Base-by-base conservation (phyloP, 2,329 filamentous ascomycete species). In the Clarireedia hainanense region DNA sequence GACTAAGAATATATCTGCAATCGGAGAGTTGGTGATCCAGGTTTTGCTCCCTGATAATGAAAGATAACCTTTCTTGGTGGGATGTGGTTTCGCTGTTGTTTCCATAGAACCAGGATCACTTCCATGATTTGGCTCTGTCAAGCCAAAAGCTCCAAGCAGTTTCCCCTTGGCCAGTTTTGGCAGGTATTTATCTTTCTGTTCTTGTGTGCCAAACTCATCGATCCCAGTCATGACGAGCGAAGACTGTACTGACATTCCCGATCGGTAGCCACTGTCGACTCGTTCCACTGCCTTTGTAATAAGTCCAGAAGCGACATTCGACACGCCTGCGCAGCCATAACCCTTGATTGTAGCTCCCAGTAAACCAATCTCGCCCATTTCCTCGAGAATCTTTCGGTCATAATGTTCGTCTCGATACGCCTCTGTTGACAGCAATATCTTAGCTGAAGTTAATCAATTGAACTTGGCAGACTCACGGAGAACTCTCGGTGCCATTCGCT, bases 21-120 rank as follows among this genome's bases (percentile, higher is more conserved):
- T 95, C 3, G 91, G 91, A 6, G 88, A 92, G 72, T 96, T 96
- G 14, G 91, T 96, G 69, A 96, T 96, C 91, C 91, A 96, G 0
- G 91, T 96, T 77, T 96, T 96, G 50, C 88, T 76, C 1, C 91
- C 91, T 47, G 85, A 89, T 37, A 96, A 74, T 45, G 84, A 80
- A 65, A 86, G 88, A 70, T 90, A 89, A 1, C 90, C 91, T 67
- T 88, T 86, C 76, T 91, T 91, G 6, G 82, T 85, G 5, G 90
- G 88, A 69, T 96, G 90, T 49, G 85, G 84, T 69, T 85, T 89
- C n/a, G 91, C 91, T 9, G 81, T 79, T 5, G 86, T 90, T 77
- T 96, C 91, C 89, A 96, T 92, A 37, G 86, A 89, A 14, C 90
- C 91, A 5, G 91, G 91, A 68, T 96, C 91, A 56, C 88, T 94